Evolutionary conservation across 176 grass and related monocot genomes (phyloP), one percentile per base, ranked within the genome.

Genomic region (Avena eriantha): DNA sequence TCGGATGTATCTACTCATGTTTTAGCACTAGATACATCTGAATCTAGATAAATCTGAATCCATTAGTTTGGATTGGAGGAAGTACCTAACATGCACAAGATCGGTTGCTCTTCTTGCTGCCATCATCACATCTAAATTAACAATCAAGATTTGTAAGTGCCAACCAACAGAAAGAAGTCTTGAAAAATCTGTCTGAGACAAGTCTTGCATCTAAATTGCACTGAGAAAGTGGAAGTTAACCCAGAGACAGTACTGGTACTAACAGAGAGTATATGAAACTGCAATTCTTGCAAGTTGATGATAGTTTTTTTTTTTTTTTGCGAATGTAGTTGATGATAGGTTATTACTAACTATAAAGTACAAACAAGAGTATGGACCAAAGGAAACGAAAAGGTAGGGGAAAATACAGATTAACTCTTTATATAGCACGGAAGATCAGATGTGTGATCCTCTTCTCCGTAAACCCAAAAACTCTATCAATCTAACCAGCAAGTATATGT

Each of bases 401-500:
- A 14, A 55, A 51, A 10, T 36, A 80, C 29, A 56, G 43, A 72
- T 85, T 43, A 78, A 26, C 76, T 54, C 82, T 88, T 64, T 91
- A 8, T 88, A 91, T 78, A 91, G 12, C n/a, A 49, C 36, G 22
- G 34, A 24, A 51, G 18, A 46, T 21, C 81, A 69, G 17, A 14
- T 15, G 81, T 41, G 29, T 13, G 9, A 34, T 68, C 88, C 68
- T 59, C 69, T 63, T 67, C 58, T 80, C 31, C 41, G 3, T 29
- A 55, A 84, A 75, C 39, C 80, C 29, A 2, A 34, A 64, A 90
- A 79, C 35, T 73, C 54, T 78, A 79, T 53, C 69, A 58, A 87
- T 3, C 57, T 35, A 75, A 69, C 47, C 34, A 85, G 49, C 16
- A 33, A 56, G 66, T 65, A 64, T 76, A 49, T 31, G 54, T 23